These are phyloP conservation scores for Colletotrichum sp. DNA, from an alignment of 2,329 filamentous ascomycete genomes.

Conservation along the genomic window DNA sequence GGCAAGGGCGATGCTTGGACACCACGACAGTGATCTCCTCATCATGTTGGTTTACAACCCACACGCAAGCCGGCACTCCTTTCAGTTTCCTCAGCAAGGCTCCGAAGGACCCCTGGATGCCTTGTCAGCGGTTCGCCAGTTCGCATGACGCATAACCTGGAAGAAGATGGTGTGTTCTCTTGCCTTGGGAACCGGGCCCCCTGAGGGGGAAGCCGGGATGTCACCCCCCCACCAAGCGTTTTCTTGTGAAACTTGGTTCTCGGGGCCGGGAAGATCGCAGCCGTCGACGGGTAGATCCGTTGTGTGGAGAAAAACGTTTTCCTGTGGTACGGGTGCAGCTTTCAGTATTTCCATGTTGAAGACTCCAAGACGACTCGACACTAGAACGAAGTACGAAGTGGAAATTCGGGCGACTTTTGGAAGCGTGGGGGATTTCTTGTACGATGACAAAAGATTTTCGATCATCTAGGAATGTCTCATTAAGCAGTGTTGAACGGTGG, in stretches of 20 bases:
- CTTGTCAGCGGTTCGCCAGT: neutral
- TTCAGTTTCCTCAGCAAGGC: neutral
- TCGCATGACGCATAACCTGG: neutral
- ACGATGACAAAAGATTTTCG: too few species aligned
- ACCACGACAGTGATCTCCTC: neutral
- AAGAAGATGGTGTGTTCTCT: neutral
- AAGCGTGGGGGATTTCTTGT: accelerated
- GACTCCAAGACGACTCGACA: accelerated
- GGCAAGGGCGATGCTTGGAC: neutral
- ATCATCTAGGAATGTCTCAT: too few species aligned
- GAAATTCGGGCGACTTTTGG: neutral
- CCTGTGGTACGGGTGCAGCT: neutral
- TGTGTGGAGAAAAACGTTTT: accelerated
- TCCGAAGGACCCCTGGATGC: neutral
- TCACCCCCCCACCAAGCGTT: neutral
- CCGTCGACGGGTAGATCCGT: neutral
- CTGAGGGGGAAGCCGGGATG: neutral
- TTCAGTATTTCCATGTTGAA: neutral
- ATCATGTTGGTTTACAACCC: neutral
- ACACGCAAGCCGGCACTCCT: neutral
- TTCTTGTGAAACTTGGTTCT: neutral
- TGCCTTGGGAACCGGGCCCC: neutral
- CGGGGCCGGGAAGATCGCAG: neutral
- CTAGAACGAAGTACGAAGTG: neutral
- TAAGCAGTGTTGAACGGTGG: too few species aligned